phyloP scores from a whole-genome alignment of 106 monocot species.

The Acorus gramineus region DNA sequence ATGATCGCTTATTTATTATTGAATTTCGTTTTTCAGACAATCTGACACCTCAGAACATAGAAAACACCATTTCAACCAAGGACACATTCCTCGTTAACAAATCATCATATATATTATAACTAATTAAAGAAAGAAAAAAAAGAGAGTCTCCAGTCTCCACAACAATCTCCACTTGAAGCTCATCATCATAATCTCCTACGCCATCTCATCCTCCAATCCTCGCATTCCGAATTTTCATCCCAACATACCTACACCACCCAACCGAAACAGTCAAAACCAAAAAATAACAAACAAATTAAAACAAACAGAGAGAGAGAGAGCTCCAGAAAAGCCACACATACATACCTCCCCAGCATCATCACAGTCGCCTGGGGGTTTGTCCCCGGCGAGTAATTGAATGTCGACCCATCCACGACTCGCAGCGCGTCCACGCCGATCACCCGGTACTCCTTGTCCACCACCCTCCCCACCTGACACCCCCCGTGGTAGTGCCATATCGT shows the following conservation, averaged over 20 bases:
- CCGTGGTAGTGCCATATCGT: conserved; percentile 98
- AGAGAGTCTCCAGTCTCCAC: too few relatives aligned
- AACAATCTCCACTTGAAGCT: too few relatives aligned
- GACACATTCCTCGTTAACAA: too few relatives aligned
- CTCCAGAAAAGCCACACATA: neutral
- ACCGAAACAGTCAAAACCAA: neutral
- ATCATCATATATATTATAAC: too few relatives aligned
- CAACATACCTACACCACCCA: conserved; percentile 34
- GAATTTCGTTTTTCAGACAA: too few relatives aligned
- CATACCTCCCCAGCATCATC: conserved; percentile 95
- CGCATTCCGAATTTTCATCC: conserved; percentile 32
- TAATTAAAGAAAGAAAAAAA: too few relatives aligned
- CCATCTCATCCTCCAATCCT: conserved; percentile 8
- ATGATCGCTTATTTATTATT: too few relatives aligned
- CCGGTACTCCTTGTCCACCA: conserved; percentile 46
- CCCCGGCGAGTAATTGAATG: conserved; percentile 71
- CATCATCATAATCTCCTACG: too few relatives aligned
- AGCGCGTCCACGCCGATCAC: conserved; percentile 55
- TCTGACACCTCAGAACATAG: too few relatives aligned
- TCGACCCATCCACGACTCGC: conserved; percentile 75
- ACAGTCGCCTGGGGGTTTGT: conserved; percentile 92
- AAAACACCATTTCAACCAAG: too few relatives aligned
- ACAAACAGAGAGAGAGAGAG: neutral
- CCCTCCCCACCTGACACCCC: conserved; percentile 59
- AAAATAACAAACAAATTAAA: neutral